phyloP scores from a whole-genome alignment of 495 filamentous ascomycete genomes.

The Choiromyces venosus region DNA sequence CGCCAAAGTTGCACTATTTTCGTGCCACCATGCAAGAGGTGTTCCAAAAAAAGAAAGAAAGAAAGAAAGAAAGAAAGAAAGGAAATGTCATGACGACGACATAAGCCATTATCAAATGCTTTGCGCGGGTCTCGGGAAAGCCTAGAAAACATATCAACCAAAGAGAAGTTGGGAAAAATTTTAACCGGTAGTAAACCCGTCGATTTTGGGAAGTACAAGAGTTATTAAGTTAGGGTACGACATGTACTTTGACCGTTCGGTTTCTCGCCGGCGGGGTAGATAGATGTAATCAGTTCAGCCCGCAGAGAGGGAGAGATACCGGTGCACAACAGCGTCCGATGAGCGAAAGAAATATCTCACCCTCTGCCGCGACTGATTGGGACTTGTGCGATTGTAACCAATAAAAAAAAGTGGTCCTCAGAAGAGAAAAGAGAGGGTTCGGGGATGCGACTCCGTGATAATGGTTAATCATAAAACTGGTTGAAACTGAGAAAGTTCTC shows the following conservation, averaged over 20 bases:
- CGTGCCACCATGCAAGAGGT: neutral
- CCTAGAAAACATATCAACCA: neutral
- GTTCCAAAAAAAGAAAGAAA: neutral
- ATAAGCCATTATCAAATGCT: neutral
- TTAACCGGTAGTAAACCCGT: neutral
- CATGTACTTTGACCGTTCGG: neutral
- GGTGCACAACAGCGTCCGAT: neutral
- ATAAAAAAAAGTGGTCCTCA: neutral
- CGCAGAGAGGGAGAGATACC: neutral
- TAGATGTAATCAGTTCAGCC: neutral
- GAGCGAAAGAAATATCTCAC: neutral
- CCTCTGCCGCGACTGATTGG: neutral
- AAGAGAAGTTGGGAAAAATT: neutral
- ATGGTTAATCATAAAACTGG: constrained; percentile 1
- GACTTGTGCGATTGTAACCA: neutral
- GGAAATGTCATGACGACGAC: neutral
- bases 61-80: neutral
- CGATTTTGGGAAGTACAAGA: neutral
- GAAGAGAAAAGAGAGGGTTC: neutral
- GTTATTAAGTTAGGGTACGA: neutral
- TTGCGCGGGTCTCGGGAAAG: neutral
- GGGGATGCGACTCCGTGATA: constrained; percentile 14
- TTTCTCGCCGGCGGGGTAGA: neutral
- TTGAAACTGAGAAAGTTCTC: neutral
- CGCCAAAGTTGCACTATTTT: neutral